These are phyloP conservation scores for Knufia petricola DNA, from an alignment of 2,329 filamentous ascomycete species.

Conservation along the genomic window DNA sequence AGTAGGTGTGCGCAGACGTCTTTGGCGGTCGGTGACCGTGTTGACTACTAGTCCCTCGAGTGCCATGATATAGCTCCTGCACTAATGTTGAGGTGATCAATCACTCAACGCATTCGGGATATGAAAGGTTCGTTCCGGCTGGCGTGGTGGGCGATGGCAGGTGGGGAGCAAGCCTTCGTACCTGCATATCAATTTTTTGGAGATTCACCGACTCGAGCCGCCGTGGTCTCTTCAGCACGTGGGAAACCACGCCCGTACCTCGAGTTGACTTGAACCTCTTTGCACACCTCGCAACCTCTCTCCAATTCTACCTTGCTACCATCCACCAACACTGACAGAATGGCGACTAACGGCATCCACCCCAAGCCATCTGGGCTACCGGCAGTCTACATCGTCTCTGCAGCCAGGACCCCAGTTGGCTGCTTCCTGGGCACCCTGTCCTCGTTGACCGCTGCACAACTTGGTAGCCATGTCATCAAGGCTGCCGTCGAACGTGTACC, in stretches of 20 bases:
- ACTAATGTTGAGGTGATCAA: neutral
- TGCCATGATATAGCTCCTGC: neutral
- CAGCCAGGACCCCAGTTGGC: conserved; percentile 80
- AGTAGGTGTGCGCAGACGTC: too few species aligned
- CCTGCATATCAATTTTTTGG: conserved; percentile 9
- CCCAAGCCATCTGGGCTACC: conserved; percentile 47
- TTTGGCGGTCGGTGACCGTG: too few species aligned
- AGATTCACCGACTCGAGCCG: neutral
- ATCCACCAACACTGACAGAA: too few species aligned
- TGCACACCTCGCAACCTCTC: too few species aligned
- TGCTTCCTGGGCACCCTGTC: conserved; percentile 90
- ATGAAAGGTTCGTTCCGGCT: conserved; percentile 2
- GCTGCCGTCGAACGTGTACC: conserved; percentile 77
- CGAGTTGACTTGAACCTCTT: too few species aligned
- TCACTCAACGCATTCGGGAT: neutral
- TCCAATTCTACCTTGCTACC: neutral
- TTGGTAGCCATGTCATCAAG: conserved; percentile 89
- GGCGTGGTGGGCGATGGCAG: conserved; percentile 3
- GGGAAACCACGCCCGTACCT: too few species aligned
- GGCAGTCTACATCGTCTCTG: conserved; percentile 91
- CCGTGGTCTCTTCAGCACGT: too few species aligned
- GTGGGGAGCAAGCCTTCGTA: neutral
- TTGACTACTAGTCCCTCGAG: too few species aligned
- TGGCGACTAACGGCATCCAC: conserved; percentile 18
- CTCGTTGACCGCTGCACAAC: conserved; percentile 72